Evolutionary conservation across 2,329 filamentous ascomycete genomes (phyloP).

Genomic region (Geoglossum cookeanum): DNA sequence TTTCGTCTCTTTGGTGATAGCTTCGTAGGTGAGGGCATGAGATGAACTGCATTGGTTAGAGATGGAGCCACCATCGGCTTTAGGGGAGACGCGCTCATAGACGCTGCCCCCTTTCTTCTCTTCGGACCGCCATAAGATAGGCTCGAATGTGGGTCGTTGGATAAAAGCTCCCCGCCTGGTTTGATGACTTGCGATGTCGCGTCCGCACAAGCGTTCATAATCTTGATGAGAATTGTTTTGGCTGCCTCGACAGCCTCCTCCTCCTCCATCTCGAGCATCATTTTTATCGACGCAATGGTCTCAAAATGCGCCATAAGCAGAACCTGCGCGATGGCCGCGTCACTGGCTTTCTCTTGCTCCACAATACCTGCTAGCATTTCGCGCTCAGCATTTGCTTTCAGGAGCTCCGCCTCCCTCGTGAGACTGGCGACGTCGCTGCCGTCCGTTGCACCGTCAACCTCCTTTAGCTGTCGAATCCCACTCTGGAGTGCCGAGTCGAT

Average conservation of each 20-base stretch:
- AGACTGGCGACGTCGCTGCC: conserved; percentile 51
- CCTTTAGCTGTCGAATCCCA: conserved; percentile 57
- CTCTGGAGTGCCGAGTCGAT: conserved; percentile 79
- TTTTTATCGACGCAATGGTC: conserved; percentile 63
- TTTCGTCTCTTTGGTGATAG: conserved; percentile 68
- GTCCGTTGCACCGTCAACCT: conserved; percentile 45
- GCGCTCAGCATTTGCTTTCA: conserved; percentile 65
- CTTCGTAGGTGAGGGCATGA: conserved; percentile 47
- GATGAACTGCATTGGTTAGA: conserved; percentile 17
- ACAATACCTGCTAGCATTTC: conserved; percentile 60
- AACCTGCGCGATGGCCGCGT: conserved; percentile 60
- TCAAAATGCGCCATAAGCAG: conserved; percentile 84
- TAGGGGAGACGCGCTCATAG: conserved; percentile 18
- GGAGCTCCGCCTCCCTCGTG: conserved; percentile 63
- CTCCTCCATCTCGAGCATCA: conserved; percentile 66
- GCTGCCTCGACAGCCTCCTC: conserved; percentile 66
- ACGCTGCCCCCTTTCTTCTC: conserved; percentile 33
- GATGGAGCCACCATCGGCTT: conserved; percentile 11
- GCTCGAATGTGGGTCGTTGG: conserved; percentile 44
- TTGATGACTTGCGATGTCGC: conserved; percentile 74
- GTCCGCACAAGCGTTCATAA: conserved; percentile 57
- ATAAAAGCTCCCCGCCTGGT: conserved; percentile 50
- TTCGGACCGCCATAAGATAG: conserved; percentile 59
- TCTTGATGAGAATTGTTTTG: conserved; percentile 53
- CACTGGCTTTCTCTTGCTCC: conserved; percentile 67